Conservation (phyloP, 495 filamentous ascomycete genomes). For the Trichoderma asperelloides region DNA sequence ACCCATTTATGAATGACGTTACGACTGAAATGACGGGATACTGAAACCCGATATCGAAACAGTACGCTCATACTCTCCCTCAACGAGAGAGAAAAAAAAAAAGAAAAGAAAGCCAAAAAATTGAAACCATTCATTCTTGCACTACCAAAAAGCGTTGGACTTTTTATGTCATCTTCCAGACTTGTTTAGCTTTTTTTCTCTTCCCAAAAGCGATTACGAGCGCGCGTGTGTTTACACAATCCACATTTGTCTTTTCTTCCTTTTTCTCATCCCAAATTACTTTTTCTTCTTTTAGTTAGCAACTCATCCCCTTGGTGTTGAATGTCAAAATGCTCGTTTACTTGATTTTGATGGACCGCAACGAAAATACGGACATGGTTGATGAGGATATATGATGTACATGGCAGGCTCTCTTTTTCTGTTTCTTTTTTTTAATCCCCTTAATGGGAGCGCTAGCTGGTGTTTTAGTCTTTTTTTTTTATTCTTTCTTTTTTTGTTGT, state of each 20-base stretch:
- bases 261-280: neutral
- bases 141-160: no score
- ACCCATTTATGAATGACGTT: neutral
- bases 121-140: no score
- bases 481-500: neutral
- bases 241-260: conserved; percentile 14
- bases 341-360: neutral
- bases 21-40: conserved; percentile 1
- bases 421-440: neutral
- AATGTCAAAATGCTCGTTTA: neutral
- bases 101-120: no score
- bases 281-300: neutral
- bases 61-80: neutral
- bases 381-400: neutral
- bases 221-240: neutral
- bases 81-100: neutral
- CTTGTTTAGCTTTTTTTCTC: no score
- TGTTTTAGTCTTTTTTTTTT: neutral
- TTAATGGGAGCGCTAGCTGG: neutral
- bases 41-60: neutral
- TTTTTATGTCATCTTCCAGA: no score
- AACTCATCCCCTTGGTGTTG: neutral
- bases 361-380: neutral
- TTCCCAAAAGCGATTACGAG: no score
- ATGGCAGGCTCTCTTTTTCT: neutral